Percentiles rank a stretch among this genome's conserved stretches.
These are phyloP conservation scores for Leccinum aurantiacum DNA, from an alignment of 768 basidiomycete genomes.

Conservation along the genomic window DNA sequence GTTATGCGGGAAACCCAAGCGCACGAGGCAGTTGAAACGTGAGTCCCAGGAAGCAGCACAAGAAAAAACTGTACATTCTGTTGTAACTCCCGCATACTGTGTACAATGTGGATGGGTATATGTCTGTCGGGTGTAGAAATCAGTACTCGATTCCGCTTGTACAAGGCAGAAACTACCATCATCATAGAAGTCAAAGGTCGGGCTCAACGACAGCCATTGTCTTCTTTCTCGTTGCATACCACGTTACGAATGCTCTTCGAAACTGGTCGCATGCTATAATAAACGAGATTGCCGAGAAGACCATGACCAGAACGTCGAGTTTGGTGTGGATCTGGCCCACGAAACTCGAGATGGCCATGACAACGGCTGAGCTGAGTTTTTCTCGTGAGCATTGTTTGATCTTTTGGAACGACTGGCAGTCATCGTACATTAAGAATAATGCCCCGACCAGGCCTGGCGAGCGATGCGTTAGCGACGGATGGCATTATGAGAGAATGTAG, in stretches of 20 bases:
- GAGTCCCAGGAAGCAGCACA: not conserved
- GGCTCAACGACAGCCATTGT: not conserved
- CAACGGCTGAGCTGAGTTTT: conserved; percentile 14
- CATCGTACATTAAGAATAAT: conserved; percentile 22
- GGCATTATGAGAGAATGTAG: not conserved
- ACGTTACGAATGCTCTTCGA: conserved; percentile 18
- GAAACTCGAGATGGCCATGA: conserved; percentile 18
- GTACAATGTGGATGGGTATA: not conserved
- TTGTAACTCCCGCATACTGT: not conserved
- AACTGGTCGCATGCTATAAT: conserved; percentile 24
- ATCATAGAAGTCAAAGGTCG: not conserved
- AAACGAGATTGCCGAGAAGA: conserved; percentile 16
- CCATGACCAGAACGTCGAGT: conserved; percentile 15
- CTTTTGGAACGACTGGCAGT: not conserved
- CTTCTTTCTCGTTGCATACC: conserved; percentile 17
- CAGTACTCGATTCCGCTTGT: not conserved
- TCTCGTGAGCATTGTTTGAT: not conserved
- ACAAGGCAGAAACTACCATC: conserved; percentile 1
- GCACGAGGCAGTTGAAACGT: not conserved
- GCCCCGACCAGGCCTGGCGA: conserved; percentile 20
- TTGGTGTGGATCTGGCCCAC: conserved; percentile 14
- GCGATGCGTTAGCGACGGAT: not conserved
- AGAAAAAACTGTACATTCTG: not conserved
- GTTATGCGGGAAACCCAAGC: not conserved
- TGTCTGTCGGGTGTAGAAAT: not conserved